These are phyloP conservation scores for Alternaria ethzedia DNA, from an alignment of 2,329 filamentous ascomycete genomes.

Conservation along the genomic window DNA sequence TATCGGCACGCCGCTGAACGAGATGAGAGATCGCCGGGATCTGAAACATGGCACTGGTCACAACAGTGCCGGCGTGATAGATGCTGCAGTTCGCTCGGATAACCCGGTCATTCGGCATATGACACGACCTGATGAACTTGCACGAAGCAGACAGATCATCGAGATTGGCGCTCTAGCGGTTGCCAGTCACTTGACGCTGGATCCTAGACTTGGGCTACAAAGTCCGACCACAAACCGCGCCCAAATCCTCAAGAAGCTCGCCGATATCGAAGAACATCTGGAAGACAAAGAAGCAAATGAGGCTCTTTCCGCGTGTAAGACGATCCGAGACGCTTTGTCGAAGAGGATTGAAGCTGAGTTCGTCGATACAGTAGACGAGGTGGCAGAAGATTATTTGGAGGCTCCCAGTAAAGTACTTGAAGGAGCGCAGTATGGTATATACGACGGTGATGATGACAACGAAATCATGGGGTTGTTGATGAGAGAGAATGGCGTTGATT, in stretches of 20 bases:
- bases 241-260: slow-evolving; percentile 19
- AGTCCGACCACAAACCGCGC: background rate
- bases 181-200: slow-evolving; percentile 7
- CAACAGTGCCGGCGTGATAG: background rate
- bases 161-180: slow-evolving; percentile 42
- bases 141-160: slow-evolving; percentile 32
- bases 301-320: slow-evolving; percentile 25
- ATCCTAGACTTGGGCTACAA: background rate
- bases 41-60: background rate
- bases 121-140: slow-evolving; percentile 19
- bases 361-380: background rate
- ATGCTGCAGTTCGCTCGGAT: background rate
- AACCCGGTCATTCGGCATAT: slow-evolving; percentile 24
- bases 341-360: background rate
- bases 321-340: slow-evolving; percentile 19
- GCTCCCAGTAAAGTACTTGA: slow-evolving; percentile 3
- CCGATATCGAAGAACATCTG: slow-evolving; percentile 27
- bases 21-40: background rate
- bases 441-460: slow-evolving; percentile 5
- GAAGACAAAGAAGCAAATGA: slow-evolving; percentile 11
- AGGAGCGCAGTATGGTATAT: background rate
- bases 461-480: slow-evolving; percentile 16
- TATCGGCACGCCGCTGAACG: slow-evolving; percentile 23
- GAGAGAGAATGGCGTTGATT: slow-evolving; percentile 8
- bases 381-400: background rate